phyloP scores from a whole-genome alignment of 1,284 basidiomycete genomes.

The Cryptococcus sp. region DNA sequence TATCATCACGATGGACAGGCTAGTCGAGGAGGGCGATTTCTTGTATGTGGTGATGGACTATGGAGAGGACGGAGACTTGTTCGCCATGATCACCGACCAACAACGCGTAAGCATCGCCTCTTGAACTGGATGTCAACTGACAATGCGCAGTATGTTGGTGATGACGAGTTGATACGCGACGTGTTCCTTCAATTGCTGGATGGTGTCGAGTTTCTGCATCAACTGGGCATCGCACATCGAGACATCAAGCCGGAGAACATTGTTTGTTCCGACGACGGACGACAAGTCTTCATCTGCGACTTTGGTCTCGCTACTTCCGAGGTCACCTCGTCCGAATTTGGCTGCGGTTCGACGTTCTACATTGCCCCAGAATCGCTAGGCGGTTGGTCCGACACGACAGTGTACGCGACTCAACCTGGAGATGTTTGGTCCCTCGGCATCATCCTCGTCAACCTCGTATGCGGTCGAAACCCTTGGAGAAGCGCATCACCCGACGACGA shows the following conservation, averaged over 20 bases:
- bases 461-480: conserved; percentile 82
- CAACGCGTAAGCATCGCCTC: conserved; percentile 41
- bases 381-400: conserved; percentile 50
- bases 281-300: conserved; percentile 84
- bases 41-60: conserved; percentile 61
- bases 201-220: conserved; percentile 77
- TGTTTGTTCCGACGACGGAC: conserved; percentile 70
- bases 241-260: conserved; percentile 99
- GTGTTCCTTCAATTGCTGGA: conserved; percentile 91
- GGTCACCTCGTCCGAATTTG: conserved; percentile 79
- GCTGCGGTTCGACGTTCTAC: conserved; percentile 54
- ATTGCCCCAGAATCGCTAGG: conserved; percentile 79
- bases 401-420: conserved; percentile 66
- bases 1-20: conserved; percentile 82
- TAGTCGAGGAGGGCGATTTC: conserved; percentile 63
- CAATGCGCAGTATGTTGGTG: conserved; percentile 57
- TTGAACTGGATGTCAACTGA: background rate
- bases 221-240: conserved; percentile 76
- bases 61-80: conserved; percentile 84
- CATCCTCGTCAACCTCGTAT: conserved; percentile 81
- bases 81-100: conserved; percentile 63
- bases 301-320: conserved; percentile 96
- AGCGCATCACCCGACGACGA: conserved; percentile 65
- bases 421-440: conserved; percentile 95
- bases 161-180: conserved; percentile 75